Percentiles rank a stretch among this genome's conserved stretches.
Evolutionary conservation across 2,329 filamentous ascomycete species (phyloP).

Genomic region (Alternaria sp.): DNA sequence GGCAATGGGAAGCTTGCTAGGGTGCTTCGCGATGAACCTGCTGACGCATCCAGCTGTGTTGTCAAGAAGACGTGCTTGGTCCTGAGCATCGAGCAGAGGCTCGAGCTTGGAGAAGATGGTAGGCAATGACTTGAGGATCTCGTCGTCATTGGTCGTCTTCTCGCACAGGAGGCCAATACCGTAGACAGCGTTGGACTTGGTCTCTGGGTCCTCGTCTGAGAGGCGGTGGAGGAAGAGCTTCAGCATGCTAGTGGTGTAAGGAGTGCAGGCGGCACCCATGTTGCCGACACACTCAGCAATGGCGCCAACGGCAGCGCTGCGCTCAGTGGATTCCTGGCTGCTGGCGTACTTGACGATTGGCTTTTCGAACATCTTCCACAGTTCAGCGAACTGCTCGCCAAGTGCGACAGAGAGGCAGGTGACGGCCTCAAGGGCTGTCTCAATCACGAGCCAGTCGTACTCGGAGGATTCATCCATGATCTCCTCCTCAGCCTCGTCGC

Average conservation of each 20-base stretch:
- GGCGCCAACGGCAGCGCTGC: slow-evolving; percentile 87
- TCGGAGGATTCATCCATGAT: slow-evolving; percentile 78
- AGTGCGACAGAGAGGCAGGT: slow-evolving; percentile 83
- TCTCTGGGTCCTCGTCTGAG: slow-evolving; percentile 86
- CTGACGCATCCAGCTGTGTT: slow-evolving; percentile 91
- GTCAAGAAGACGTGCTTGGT: slow-evolving; percentile 84
- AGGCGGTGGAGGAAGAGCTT: slow-evolving; percentile 85
- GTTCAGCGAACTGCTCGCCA: slow-evolving; percentile 78
- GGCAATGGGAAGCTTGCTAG: slow-evolving; percentile 78
- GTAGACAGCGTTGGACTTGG: slow-evolving; percentile 94
- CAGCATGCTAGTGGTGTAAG: slow-evolving; percentile 77
- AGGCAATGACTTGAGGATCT: slow-evolving; percentile 76
- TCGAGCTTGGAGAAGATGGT: slow-evolving; percentile 86
- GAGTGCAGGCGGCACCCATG: slow-evolving; percentile 81
- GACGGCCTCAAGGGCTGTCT: slow-evolving; percentile 90
- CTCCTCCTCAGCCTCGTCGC: slow-evolving; percentile 75
- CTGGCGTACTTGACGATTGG: slow-evolving; percentile 85
- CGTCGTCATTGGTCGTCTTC: slow-evolving; percentile 75
- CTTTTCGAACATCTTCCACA: slow-evolving; percentile 97
- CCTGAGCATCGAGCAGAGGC: slow-evolving; percentile 76
- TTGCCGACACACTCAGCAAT: slow-evolving; percentile 89
- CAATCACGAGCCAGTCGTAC: slow-evolving; percentile 96
- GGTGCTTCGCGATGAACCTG: slow-evolving; percentile 89
- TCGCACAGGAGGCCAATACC: slow-evolving; percentile 84
- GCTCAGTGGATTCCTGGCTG: slow-evolving; percentile 84